Base-by-base conservation (phyloP, 345 rosid genomes). In the Eucalyptus rudis region DNA sequence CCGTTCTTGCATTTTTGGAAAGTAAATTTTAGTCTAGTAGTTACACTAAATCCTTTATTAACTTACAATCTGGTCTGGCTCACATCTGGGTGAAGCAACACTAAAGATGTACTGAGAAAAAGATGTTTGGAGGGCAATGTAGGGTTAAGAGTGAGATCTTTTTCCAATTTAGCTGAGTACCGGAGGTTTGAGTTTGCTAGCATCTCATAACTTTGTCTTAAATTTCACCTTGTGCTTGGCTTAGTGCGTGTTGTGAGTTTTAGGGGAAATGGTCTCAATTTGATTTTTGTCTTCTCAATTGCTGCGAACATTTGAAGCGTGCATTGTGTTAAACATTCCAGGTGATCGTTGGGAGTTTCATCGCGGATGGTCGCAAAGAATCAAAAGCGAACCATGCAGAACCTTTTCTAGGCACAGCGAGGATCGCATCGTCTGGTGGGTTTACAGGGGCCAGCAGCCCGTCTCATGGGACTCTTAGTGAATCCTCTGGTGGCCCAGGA, bases 401-500 rank as follows among this genome's bases (percentile, higher is more conserved):
- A 62, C 90, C 90, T 27, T 90, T 90, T 59, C 87, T 93, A 22
- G 91, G 87, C 19, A 31, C 89, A 33, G 43, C 88, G 29, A 91
- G 87, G 88, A 47, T 91, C n/a, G 58, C 87, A 58, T 88, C 88
- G 8, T 88, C 87, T 58, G 90, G 88, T 25, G 90, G 87, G 49
- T 31, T 89, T 45, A 87, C 94, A 44, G 92, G 94, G 54, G 91
- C 89, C 20, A 89, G 92, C 89, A 94, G 95, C 92, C 94, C 96
- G 31, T 94, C 95, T 20, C 93, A 91, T 27, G 96, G 94, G 20
- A 92, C 93, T 81, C 89, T 90, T 11, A 93, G 96, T 27, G 96
- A 94, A 91, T 94, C 95, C 71, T 94, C 96, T 5, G 96, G 94
- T 22, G 95, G 94, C 9, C 89, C 90, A 47, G 94, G 92, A 7